Evolutionary conservation across 768 basidiomycete genomes (phyloP), one percentile per base, ranked within the genome.

Genomic region (Pisolithus microcarpus): DNA sequence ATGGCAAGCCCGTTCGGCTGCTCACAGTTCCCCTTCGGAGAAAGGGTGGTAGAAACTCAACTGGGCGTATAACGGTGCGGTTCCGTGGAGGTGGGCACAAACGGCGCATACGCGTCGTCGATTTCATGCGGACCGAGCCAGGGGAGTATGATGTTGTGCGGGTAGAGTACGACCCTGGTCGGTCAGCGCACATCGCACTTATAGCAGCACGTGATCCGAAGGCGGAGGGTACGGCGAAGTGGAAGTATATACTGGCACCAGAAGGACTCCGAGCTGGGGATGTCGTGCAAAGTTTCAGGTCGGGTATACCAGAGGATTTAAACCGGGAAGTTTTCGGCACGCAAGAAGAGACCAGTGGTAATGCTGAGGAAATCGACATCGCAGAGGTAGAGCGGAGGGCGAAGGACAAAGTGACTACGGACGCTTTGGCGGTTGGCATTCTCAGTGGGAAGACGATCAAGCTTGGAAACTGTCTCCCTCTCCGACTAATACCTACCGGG

Each of bases 121-220:
- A 99, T 68, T 98, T 95, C 61, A 70, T 74, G 66, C 79, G 96
- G 49, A 69, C 71, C n/a, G 82, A 84, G 52, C 74, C 80, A 1
- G 95, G 95, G 8, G 71, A 84, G 34, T 88, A 90, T 61, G 89
- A 94, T 58, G 92, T 98, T 42, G 78, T 94, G 4, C 80, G 96
- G 43, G 90, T 99, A 57, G 96, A 98, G 71, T 99, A 95, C 62
- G 96, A 98, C 72, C 96, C 96, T 0, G 88, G 88, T 4, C 78
- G 96, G 40, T 88, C 85, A 34, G 91, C 90, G 7, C 96, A 99
- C 66, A 95, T 99, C 62, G 95, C 96, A 2, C 78, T 99, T 53
- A 64, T 97, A 62, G 76, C 76, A 63, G 84, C 80, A 62, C 74
- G 84, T 46, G 73, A 82, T 57, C 65, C 75, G 4, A 64, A 63